Percentiles rank a stretch among this genome's conserved stretches.
These are phyloP conservation scores for Psilocybe subaeruginosa DNA, from an alignment of 768 basidiomycete species.

Conservation along the genomic window DNA sequence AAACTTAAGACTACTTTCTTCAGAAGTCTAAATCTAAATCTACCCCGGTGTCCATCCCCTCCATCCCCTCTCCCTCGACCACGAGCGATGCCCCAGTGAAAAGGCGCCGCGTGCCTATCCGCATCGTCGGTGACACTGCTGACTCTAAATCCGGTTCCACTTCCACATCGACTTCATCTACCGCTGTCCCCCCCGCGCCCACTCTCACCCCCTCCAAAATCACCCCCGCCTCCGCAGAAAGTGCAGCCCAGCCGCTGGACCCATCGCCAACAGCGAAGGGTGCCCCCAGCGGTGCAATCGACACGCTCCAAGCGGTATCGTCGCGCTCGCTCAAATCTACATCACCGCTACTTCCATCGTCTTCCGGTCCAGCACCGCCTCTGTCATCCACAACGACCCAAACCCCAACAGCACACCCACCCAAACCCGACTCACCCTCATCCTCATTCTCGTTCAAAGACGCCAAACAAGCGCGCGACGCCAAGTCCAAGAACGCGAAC, in stretches of 20 bases:
- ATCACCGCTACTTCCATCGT: conserved; percentile 10
- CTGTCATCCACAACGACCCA: conserved; percentile 3
- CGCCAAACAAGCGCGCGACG: conserved; percentile 58
- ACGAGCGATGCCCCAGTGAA: conserved; percentile 21
- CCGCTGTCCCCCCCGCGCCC: too few relatives aligned
- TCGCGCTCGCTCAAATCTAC: conserved; percentile 27
- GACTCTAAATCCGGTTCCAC: not conserved
- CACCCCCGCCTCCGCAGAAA: not conserved
- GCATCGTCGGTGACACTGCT: conserved; percentile 48
- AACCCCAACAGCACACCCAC: not conserved
- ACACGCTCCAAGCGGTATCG: conserved; percentile 24
- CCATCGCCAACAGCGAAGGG: not conserved
- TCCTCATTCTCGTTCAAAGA: conserved; percentile 43
- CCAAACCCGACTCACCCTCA: conserved; percentile 23
- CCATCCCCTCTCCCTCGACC: conserved; percentile 13
- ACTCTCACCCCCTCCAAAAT: too few relatives aligned
- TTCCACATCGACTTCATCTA: not conserved
- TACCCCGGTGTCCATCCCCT: conserved; percentile 18
- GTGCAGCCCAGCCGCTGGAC: too few relatives aligned
- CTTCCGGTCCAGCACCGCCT: conserved; percentile 6
- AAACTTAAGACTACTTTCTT: not conserved
- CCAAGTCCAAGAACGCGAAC: conserved; percentile 23
- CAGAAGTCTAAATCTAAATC: conserved; percentile 33
- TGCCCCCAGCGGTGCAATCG: not conserved
- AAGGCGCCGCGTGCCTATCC: conserved; percentile 66